These are phyloP conservation scores for Pseudocercospora vitis DNA, from an alignment of 2,329 filamentous ascomycete species.

Conservation along the genomic window DNA sequence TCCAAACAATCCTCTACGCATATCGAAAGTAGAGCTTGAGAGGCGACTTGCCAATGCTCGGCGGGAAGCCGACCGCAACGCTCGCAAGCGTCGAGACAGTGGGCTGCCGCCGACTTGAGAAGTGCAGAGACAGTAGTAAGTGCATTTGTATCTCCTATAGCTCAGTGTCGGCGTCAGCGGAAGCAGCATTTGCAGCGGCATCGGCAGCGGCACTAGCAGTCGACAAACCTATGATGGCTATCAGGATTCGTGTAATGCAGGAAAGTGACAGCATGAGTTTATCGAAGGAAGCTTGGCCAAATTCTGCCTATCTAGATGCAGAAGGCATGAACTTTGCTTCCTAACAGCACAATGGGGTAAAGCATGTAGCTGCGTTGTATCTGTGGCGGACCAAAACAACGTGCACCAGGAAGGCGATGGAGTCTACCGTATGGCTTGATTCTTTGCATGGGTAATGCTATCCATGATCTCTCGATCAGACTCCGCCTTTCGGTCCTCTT, in stretches of 20 bases:
- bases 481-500: no score
- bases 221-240: no score
- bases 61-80: slow-evolving; percentile 9
- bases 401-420: no score
- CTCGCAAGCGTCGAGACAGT: slow-evolving; percentile 2
- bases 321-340: slow-evolving; percentile 5
- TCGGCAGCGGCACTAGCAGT: not conserved
- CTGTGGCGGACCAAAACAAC: not conserved
- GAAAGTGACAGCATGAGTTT: not conserved
- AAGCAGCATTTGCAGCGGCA: not conserved
- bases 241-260: not conserved
- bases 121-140: not conserved
- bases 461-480: no score
- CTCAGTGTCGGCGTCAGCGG: no score
- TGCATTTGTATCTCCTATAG: not conserved
- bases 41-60: slow-evolving; percentile 13
- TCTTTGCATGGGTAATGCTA: no score
- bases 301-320: not conserved
- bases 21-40: slow-evolving; percentile 17
- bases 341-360: slow-evolving; percentile 2
- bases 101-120: not conserved
- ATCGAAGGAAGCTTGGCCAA: not conserved
- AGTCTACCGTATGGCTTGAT: not conserved
- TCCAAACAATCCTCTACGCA: slow-evolving; percentile 13
- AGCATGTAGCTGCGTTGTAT: not conserved